A percentile compares a stretch with the other conserved stretches of the same genome.
phyloP scores from a whole-genome alignment of 805 yeast genomes.

The Danielia reshetovae region DNA sequence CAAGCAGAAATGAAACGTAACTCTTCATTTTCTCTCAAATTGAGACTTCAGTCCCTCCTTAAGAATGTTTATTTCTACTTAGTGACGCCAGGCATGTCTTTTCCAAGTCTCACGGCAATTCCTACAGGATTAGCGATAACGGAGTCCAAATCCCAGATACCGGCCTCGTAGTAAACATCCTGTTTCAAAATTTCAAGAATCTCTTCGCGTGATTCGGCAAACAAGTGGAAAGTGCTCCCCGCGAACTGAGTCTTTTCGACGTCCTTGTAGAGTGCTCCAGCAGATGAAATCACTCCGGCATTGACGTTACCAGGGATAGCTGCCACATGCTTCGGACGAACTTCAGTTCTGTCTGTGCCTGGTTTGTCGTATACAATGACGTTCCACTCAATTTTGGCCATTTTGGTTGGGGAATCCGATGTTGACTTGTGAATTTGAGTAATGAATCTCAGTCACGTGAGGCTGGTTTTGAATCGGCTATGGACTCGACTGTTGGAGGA shows the following conservation, averaged over 20 bases:
- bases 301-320: constrained; percentile 42
- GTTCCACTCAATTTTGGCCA: constrained; percentile 30
- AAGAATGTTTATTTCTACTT: not conserved
- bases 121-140: constrained; percentile 55
- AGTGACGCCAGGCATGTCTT: constrained; percentile 29
- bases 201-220: constrained; percentile 64
- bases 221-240: constrained; percentile 62
- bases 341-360: constrained; percentile 50
- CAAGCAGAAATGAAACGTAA: not conserved
- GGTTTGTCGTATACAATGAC: constrained; percentile 71
- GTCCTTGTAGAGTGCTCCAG: constrained; percentile 48
- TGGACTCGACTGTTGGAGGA: no score
- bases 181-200: constrained; percentile 58
- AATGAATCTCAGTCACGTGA: no score
- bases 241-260: constrained; percentile 50
- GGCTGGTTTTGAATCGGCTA: no score
- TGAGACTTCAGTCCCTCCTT: no score
- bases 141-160: constrained; percentile 72
- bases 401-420: no score
- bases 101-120: constrained; percentile 33
- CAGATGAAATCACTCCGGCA: constrained; percentile 41
- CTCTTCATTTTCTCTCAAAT: no score
- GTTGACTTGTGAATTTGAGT: no score
- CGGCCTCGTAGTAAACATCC: constrained; percentile 60
- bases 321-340: constrained; percentile 52